These are phyloP conservation scores for Graphiopsis chlorocephala DNA, from an alignment of 2,329 filamentous ascomycete species.

Conservation along the genomic window DNA sequence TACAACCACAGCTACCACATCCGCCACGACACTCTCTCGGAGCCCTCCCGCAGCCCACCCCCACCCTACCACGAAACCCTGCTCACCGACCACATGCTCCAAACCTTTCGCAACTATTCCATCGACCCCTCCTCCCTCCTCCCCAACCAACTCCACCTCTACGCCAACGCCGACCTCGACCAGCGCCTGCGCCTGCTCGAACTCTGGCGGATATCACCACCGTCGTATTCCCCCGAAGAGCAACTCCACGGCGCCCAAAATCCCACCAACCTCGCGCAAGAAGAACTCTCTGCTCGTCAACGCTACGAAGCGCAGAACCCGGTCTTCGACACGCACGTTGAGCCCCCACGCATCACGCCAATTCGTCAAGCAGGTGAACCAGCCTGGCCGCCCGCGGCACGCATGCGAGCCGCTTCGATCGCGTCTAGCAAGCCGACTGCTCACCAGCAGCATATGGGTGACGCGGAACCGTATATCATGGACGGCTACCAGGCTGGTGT, in stretches of 20 bases:
- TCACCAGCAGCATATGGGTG: slow-evolving; percentile 26
- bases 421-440: slow-evolving; percentile 19
- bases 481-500: slow-evolving; percentile 62
- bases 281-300: slow-evolving; percentile 55
- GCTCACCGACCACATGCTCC: slow-evolving; percentile 30
- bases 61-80: slow-evolving; percentile 31
- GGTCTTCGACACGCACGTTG: slow-evolving; percentile 24
- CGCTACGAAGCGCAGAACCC: slow-evolving; percentile 50
- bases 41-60: slow-evolving; percentile 32
- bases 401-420: slow-evolving; percentile 31
- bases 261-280: slow-evolving; percentile 53
- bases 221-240: slow-evolving; percentile 48
- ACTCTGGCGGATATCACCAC: slow-evolving; percentile 80
- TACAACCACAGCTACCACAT: slow-evolving; percentile 72
- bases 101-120: slow-evolving; percentile 61
- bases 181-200: slow-evolving; percentile 75
- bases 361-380: slow-evolving; percentile 27
- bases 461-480: slow-evolving; percentile 79
- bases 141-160: slow-evolving; percentile 72
- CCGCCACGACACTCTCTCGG: slow-evolving; percentile 40
- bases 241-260: slow-evolving; percentile 25
- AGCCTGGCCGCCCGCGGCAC: slow-evolving; percentile 29
- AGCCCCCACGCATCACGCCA: slow-evolving; percentile 26
- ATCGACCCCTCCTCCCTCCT: slow-evolving; percentile 70
- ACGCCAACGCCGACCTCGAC: slow-evolving; percentile 68